A percentile compares a stretch with the other conserved stretches of the same genome.
Evolutionary conservation across 805 yeast species (phyloP).

Genomic region (Maudiozyma turicensis): DNA sequence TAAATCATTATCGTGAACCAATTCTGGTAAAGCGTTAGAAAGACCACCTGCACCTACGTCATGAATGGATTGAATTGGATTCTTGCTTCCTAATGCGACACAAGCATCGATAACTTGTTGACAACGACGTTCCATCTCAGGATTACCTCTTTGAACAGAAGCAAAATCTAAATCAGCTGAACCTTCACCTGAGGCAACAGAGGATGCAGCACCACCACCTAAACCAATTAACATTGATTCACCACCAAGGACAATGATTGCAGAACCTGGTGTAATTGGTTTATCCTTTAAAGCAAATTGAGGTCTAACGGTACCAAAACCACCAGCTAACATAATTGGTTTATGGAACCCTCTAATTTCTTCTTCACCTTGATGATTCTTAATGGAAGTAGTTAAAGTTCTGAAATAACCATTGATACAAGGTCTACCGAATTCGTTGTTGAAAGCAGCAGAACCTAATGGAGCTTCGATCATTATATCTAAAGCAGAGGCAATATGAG

Average conservation of each 20-base stretch:
- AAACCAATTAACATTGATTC: slow-evolving; percentile 96
- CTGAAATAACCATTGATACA: slow-evolving; percentile 94
- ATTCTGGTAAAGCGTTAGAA: slow-evolving; percentile 93
- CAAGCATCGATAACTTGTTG: slow-evolving; percentile 97
- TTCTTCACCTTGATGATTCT: slow-evolving; percentile 46
- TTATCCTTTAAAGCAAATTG: slow-evolving; percentile 80
- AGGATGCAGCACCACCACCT: slow-evolving; percentile 99
- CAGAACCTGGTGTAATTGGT: slow-evolving; percentile 84
- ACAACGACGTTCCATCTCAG: slow-evolving; percentile 98
- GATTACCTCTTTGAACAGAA: slow-evolving; percentile 98
- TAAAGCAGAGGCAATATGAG: slow-evolving; percentile 83
- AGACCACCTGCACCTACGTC: slow-evolving; percentile 99
- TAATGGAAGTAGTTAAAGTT: slow-evolving; percentile 77
- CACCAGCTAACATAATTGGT: slow-evolving; percentile 99
- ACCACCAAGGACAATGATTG: slow-evolving; percentile 91
- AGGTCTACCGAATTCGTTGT: slow-evolving; percentile 98
- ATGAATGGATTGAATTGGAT: slow-evolving; percentile 90
- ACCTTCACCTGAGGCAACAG: slow-evolving; percentile 92
- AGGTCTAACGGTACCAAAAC: slow-evolving; percentile 94
- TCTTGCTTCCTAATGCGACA: slow-evolving; percentile 62
- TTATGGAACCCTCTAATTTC: slow-evolving; percentile 95
- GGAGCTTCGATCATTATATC: slow-evolving; percentile 98
- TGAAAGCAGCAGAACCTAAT: slow-evolving; percentile 94
- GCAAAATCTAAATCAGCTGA: slow-evolving; percentile 96
- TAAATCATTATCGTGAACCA: slow-evolving; percentile 91